phyloP scores from a whole-genome alignment of 2,329 filamentous ascomycete species.

The Xylaria polymorpha region DNA sequence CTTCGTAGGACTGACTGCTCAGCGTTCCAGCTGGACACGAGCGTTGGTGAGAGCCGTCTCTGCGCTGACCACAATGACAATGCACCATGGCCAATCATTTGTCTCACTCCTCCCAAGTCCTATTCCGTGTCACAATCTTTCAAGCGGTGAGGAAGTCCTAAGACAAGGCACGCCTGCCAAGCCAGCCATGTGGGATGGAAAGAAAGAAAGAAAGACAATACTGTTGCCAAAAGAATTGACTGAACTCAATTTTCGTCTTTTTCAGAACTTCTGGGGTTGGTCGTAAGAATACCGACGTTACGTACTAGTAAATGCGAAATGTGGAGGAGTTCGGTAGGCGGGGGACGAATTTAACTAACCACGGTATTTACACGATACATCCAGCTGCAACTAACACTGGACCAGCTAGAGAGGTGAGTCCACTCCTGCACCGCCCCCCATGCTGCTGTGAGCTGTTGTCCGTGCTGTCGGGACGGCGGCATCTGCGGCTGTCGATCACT shows the following conservation, averaged over 20 bases:
- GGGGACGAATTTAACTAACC: not conserved
- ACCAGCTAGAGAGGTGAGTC: not conserved
- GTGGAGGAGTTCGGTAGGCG: not conserved
- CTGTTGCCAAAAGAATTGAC: not conserved
- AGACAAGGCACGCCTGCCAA: slow-evolving; percentile 17
- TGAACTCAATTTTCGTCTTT: not conserved
- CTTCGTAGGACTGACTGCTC: not conserved
- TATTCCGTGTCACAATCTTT: slow-evolving; percentile 8
- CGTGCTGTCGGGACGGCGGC: slow-evolving; percentile 30
- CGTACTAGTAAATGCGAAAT: not conserved
- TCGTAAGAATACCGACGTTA: not conserved
- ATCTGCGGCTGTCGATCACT: slow-evolving; percentile 37
- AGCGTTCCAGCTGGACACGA: slow-evolving; percentile 10
- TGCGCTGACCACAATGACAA: not conserved
- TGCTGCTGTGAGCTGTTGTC: slow-evolving; percentile 35
- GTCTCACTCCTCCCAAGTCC: slow-evolving; percentile 1
- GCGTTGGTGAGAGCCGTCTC: not conserved
- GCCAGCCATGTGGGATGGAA: not conserved
- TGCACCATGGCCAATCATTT: slow-evolving; percentile 10
- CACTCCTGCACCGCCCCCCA: slow-evolving; percentile 6
- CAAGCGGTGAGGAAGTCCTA: slow-evolving; percentile 23
- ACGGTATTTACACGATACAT: too few relatives aligned
- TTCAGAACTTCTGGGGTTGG: not conserved
- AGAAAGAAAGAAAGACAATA: not conserved
- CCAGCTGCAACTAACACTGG: not conserved